Percentiles rank a stretch among this genome's conserved stretches.
Conservation (phyloP, 2,329 filamentous ascomycete genomes). For the Sporothrix mexicana region DNA sequence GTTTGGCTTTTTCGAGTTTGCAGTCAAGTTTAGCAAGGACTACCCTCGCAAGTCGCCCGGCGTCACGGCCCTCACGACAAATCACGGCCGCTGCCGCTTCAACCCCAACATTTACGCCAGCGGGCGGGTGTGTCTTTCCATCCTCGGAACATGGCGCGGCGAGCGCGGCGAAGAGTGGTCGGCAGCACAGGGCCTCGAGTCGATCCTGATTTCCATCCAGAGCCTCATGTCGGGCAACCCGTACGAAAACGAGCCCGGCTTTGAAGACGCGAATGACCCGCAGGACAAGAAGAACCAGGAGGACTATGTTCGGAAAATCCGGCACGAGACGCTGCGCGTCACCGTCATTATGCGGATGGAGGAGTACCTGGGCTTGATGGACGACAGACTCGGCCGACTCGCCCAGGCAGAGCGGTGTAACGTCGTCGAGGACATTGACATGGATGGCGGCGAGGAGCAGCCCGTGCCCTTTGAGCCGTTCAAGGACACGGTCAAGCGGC, state of each 20-base stretch:
- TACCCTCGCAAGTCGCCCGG: constrained; percentile 74
- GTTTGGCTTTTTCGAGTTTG: constrained; percentile 86
- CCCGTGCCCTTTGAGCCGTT: constrained; percentile 78
- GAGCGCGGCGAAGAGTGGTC: constrained; percentile 95
- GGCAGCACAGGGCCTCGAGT: constrained; percentile 92
- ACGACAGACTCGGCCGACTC: constrained; percentile 34
- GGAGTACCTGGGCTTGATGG: constrained; percentile 70
- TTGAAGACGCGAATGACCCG: constrained; percentile 72
- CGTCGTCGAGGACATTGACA: constrained; percentile 55
- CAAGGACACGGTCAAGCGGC: constrained; percentile 84
- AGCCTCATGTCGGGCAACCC: constrained; percentile 93
- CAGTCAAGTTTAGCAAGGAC: constrained; percentile 55
- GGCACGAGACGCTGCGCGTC: constrained; percentile 86
- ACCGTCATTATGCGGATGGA: constrained; percentile 87
- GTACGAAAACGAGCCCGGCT: constrained; percentile 95
- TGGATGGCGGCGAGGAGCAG: constrained; percentile 57
- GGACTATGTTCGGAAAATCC: constrained; percentile 85
- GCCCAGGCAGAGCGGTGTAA: constrained; percentile 32
- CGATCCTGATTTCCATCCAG: constrained; percentile 92
- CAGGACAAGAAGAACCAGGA: constrained; percentile 75
- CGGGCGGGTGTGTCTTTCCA: constrained; percentile 83
- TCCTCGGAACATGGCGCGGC: constrained; percentile 85
- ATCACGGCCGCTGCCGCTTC: constrained; percentile 85
- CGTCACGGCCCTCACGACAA: constrained; percentile 79
- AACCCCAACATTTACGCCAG: constrained; percentile 95